Evolutionary conservation across 2,329 filamentous ascomycete species (phyloP).

Genomic region (Hypocreales sp.): DNA sequence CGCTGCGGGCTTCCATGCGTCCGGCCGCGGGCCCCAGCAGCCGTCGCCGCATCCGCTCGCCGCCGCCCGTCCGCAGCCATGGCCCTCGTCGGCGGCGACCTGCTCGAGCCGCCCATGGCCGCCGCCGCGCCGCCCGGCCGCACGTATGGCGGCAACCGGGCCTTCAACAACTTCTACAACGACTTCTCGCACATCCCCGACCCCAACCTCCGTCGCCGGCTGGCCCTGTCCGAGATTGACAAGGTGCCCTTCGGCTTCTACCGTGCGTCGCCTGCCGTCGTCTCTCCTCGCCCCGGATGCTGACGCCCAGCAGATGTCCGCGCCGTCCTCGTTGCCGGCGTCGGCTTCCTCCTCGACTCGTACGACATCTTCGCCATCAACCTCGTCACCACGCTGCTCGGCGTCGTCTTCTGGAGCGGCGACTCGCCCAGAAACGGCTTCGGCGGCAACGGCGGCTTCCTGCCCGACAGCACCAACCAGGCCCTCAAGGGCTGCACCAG

Average conservation of each 20-base stretch:
- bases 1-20: too few species aligned
- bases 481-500: conserved; percentile 72
- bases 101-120: conserved; percentile 26
- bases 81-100: conserved; percentile 18
- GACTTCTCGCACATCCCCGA: conserved; percentile 51
- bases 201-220: conserved; percentile 59
- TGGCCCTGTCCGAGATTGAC: conserved; percentile 67
- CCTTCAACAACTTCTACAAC: conserved; percentile 63
- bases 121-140: conserved; percentile 16
- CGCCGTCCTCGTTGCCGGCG: conserved; percentile 59
- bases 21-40: conserved; percentile 6
- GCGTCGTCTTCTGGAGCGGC: conserved; percentile 59
- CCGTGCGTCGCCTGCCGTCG: conserved; percentile 22
- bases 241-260: conserved; percentile 64
- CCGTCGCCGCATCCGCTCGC: conserved; percentile 3
- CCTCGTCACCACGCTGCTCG: conserved; percentile 54
- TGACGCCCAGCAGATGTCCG: conserved; percentile 37
- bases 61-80: conserved; percentile 8
- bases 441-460: conserved; percentile 35
- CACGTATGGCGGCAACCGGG: conserved; percentile 48
- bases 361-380: conserved; percentile 76
- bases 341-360: conserved; percentile 72
- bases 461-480: conserved; percentile 52
- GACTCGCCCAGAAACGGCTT: conserved; percentile 25
- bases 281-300: neutral